Base-by-base conservation (phyloP, 306 rosid genomes). In the Malus asiatica region DNA sequence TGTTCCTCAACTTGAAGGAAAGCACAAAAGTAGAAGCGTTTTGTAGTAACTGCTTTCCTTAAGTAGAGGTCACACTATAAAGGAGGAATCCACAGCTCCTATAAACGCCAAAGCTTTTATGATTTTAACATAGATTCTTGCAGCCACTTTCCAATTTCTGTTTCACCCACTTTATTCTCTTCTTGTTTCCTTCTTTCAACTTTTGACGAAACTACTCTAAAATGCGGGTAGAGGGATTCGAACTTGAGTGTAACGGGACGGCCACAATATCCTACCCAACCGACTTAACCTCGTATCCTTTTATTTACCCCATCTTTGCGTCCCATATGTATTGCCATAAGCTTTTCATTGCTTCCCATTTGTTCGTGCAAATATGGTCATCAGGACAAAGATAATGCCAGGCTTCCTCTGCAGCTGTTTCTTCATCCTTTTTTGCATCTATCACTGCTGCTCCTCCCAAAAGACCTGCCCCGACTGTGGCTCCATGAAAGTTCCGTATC, bases 381-480 rank as follows among this genome's bases (percentile, higher is more conserved):
- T 81, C 75, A 81, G 80, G 79, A 73, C 78, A 81, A 88, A 46
- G 77, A 74, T 42, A 78, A 82, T 29, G 38, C 76, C 33, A 8
- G 3, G 18, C 81, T 83, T 85, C 79, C 71, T 53, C 71, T 75
- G 70, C 70, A 30, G 73, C 76, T 73, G 12, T 74, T 68, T 77
- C 86, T 84, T 86, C 61, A 78, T 87, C 75, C 79, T 79, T 74
- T 67, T 88, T 82, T 74, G 71, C 62, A 69, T 86, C 14, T 53
- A 63, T 79, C 83, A 25, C 20, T 63, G 38, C 52, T 67, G 86
- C 75, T 76, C 32, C 82, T 88, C 96, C 38, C 96, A 87, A 45
- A 88, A 86, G 75, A 83, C 87, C n/a, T 92, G 99, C 59, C 88
- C 96, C 19, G 87, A 81, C 68, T 95, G 99, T 83, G 97, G 99